phyloP scores from a whole-genome alignment of 371 early-diverging fungal species.

The Batkoa obscura region DNA sequence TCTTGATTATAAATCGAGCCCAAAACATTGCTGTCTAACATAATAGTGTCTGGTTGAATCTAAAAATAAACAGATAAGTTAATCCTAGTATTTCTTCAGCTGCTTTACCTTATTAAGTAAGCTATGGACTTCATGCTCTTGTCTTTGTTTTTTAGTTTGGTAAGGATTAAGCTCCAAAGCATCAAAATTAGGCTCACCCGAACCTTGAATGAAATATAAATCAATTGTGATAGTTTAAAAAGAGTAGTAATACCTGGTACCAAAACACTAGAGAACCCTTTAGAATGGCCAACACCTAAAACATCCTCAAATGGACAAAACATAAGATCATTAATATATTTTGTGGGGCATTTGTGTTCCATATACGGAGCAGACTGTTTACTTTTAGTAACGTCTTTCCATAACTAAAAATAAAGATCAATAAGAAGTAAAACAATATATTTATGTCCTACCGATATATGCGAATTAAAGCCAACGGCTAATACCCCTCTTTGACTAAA shows the following conservation, averaged over 20 bases:
- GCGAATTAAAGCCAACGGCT: constrained; percentile 61
- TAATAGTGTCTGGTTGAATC: constrained; percentile 72
- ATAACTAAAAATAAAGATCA: constrained; percentile 21
- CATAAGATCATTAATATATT: constrained; percentile 27
- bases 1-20: constrained; percentile 40
- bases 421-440: not conserved
- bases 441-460: constrained; percentile 30
- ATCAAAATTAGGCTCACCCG: constrained; percentile 96
- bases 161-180: constrained; percentile 86
- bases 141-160: constrained; percentile 77
- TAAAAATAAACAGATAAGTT: too few relatives aligned
- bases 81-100: constrained; percentile 8
- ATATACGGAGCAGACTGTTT: constrained; percentile 77
- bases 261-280: constrained; percentile 67
- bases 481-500: constrained; percentile 79
- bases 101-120: constrained; percentile 71
- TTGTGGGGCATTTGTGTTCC: constrained; percentile 48
- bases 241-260: constrained; percentile 51
- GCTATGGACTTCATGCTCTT: constrained; percentile 78
- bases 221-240: not conserved
- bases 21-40: constrained; percentile 53
- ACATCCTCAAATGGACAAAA: constrained; percentile 98
- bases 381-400: constrained; percentile 69
- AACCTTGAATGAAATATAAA: constrained; percentile 11
- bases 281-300: constrained; percentile 67